Evolutionary conservation across 1,284 basidiomycete genomes (phyloP).

Genomic region (Pascua guehoae): DNA sequence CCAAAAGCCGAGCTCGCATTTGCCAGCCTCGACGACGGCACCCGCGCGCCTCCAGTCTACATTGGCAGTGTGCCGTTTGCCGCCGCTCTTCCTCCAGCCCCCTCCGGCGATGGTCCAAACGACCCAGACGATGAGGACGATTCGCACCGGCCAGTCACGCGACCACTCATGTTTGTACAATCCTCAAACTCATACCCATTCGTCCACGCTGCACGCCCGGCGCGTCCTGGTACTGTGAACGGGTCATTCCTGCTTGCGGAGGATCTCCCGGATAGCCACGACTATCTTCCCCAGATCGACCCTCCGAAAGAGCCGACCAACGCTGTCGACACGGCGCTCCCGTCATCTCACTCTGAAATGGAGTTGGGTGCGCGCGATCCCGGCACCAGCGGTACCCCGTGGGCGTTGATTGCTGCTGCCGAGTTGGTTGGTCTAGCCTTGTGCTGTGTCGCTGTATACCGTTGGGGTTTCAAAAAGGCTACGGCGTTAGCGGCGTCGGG

Average conservation of each 20-base stretch:
- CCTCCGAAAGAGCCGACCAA: constrained; percentile 22
- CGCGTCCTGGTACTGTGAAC: constrained; percentile 37
- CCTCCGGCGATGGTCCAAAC: neutral
- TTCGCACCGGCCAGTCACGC: neutral
- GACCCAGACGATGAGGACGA: neutral
- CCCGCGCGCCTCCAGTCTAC: constrained; percentile 33
- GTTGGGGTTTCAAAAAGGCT: constrained; percentile 16
- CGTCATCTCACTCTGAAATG: too few relatives aligned
- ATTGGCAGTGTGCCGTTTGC: constrained; percentile 36
- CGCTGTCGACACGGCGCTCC: too few relatives aligned
- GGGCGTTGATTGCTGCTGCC: too few relatives aligned
- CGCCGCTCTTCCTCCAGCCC: constrained; percentile 7
- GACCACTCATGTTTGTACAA: constrained; percentile 40
- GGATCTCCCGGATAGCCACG: constrained; percentile 30
- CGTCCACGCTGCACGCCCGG: constrained; percentile 33
- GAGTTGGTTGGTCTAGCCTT: constrained; percentile 15
- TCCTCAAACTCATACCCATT: constrained; percentile 46
- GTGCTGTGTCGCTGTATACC: constrained; percentile 19
- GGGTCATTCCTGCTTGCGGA: constrained; percentile 41
- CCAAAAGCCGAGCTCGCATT: constrained; percentile 35
- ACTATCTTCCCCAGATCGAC: constrained; percentile 37
- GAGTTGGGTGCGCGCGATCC: too few relatives aligned
- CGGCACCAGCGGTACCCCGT: too few relatives aligned
- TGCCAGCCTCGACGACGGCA: constrained; percentile 24
- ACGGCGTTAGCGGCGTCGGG: constrained; percentile 16